Percentiles rank a stretch among this genome's conserved stretches.
Conservation (phyloP, 2,329 filamentous ascomycete species). For the Aureobasidium sp. region DNA sequence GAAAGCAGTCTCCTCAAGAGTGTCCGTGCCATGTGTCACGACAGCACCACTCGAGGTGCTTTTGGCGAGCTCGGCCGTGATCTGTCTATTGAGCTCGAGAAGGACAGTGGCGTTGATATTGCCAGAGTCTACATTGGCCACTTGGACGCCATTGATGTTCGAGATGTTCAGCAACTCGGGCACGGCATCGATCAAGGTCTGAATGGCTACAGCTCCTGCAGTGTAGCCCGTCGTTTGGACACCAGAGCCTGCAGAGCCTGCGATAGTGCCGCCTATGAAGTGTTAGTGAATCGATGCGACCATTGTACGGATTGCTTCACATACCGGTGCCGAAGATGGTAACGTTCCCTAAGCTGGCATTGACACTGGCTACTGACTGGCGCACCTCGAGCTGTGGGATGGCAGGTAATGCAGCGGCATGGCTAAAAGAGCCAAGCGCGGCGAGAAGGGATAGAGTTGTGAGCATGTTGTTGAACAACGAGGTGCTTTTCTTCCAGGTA, state of each 20-base stretch:
- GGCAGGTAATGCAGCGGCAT: background rate
- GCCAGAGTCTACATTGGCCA: slow-evolving; percentile 31
- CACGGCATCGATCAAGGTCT: slow-evolving; percentile 48
- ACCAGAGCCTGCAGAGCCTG: slow-evolving; percentile 43
- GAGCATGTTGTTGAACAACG: background rate
- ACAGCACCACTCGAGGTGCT: slow-evolving; percentile 43
- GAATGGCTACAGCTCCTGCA: slow-evolving; percentile 41
- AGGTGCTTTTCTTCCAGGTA: background rate
- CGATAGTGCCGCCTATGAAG: slow-evolving; percentile 49
- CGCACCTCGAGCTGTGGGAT: background rate
- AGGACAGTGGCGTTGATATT: slow-evolving; percentile 44
- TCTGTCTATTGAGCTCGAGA: slow-evolving; percentile 42
- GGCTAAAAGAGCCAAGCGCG: background rate
- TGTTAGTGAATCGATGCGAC: background rate
- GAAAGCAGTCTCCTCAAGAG: slow-evolving; percentile 57
- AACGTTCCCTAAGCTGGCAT: slow-evolving; percentile 47
- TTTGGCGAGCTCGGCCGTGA: slow-evolving; percentile 45
- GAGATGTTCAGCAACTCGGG: slow-evolving; percentile 49
- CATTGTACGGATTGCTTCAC: background rate
- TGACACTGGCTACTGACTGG: slow-evolving; percentile 23
- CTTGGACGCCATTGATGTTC: slow-evolving; percentile 46
- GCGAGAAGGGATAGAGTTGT: background rate
- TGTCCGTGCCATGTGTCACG: slow-evolving; percentile 60
- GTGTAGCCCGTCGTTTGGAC: slow-evolving; percentile 51
- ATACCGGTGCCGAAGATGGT: slow-evolving; percentile 47